Evolutionary conservation across 2,329 filamentous ascomycete genomes (phyloP), one percentile per base, ranked within the genome.

Genomic region (Clarireedia hainanense): DNA sequence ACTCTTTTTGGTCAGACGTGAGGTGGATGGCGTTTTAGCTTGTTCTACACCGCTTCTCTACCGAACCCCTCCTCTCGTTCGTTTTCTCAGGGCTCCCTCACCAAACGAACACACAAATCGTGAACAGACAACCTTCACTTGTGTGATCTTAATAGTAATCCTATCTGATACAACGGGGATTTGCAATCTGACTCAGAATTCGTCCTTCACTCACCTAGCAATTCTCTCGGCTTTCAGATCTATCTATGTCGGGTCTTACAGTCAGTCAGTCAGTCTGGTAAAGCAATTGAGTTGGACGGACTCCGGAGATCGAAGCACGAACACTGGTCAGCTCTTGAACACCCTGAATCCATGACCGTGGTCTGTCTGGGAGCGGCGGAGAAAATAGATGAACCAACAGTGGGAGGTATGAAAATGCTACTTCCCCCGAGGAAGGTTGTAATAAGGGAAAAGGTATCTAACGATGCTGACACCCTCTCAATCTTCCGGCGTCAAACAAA

Each of bases 21-120:
- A 55, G 47, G 52, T 55, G 52, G 47, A 55, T 55, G 52, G 47
- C 52, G 47, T 40, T 50, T 50, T 55, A 64, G 64, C 61, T 60
- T 63, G 60, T 45, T 39, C 59, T 59, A 58, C 63, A 65, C 63
- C 63, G 63, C 63, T 52, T 43, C 62, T 65, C 56, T 57, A 43
- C 48, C 47, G 30, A 36, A 47, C 43, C 36, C 30, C 48, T 49
- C 42, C 47, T 43, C 56, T 48, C 51, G 58, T 56, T 58, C 47
- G 55, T 51, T 49, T 43, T 43, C 40, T 23, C n/a, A 23, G 17
- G 40, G 9, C 20, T 20, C 17, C 37, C 17, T 43, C 15, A 17
- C 10, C 39, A 17, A 17, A 42, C 23, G 4, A 12, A 43, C 20
- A 27, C 43, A 24, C 20, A 20, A 20, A 24, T 47, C 43, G 23